phyloP scores from a whole-genome alignment of 768 basidiomycete genomes.

The Sarcodon aspratus region DNA sequence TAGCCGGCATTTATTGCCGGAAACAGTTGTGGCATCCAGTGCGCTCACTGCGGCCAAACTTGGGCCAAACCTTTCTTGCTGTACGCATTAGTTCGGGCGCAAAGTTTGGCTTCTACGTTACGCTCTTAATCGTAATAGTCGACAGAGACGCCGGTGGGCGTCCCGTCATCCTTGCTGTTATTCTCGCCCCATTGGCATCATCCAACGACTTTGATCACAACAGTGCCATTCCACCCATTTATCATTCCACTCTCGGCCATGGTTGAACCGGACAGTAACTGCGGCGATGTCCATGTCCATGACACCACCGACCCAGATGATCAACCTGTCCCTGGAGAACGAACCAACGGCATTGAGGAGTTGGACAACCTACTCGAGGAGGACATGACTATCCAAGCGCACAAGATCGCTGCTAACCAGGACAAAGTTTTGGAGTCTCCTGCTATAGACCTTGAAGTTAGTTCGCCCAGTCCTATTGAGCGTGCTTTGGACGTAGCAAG shows the following conservation, averaged over 20 bases:
- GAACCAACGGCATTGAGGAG: conserved; percentile 17
- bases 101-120: too few relatives aligned
- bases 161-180: neutral
- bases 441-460: conserved; percentile 11
- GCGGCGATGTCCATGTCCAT: conserved; percentile 26
- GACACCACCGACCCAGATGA: conserved; percentile 24
- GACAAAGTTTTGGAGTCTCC: conserved; percentile 8
- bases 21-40: too few relatives aligned
- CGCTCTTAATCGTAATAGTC: too few relatives aligned
- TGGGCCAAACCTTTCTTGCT: too few relatives aligned
- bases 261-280: conserved; percentile 22
- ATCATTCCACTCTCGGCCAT: conserved; percentile 1
- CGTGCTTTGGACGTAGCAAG: conserved; percentile 29
- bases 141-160: too few relatives aligned
- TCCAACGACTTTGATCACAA: neutral
- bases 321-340: conserved; percentile 10
- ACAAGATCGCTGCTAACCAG: conserved; percentile 11
- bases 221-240: conserved; percentile 3
- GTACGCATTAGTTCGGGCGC: too few relatives aligned
- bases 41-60: too few relatives aligned
- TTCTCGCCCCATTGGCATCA: neutral
- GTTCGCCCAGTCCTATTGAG: conserved; percentile 12
- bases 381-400: conserved; percentile 14
- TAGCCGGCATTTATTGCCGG: too few relatives aligned
- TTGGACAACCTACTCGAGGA: conserved; percentile 10